A percentile compares a stretch with the other conserved stretches of the same genome.
These are phyloP conservation scores for Vigna radiata DNA, from an alignment of 306 rosid genomes.

Conservation along the genomic window DNA sequence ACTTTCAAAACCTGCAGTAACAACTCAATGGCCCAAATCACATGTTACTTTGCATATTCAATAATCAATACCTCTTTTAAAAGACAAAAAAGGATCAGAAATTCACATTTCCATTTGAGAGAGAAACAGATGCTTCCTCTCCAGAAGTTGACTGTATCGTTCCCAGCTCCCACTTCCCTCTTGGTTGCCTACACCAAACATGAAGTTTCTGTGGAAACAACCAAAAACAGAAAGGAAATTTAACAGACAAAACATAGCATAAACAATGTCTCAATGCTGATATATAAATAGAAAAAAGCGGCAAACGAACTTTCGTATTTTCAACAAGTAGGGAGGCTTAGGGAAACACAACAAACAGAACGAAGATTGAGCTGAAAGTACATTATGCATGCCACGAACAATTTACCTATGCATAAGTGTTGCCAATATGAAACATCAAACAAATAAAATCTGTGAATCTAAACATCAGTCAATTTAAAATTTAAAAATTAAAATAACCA, in stretches of 20 bases:
- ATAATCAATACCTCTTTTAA: slow-evolving; percentile 28
- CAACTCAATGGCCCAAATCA: slow-evolving; percentile 46
- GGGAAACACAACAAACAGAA: slow-evolving; percentile 12
- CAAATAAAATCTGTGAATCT: background rate
- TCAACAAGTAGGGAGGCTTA: slow-evolving; percentile 49
- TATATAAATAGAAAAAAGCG: slow-evolving; percentile 35
- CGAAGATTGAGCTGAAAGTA: slow-evolving; percentile 38
- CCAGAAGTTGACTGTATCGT: slow-evolving; percentile 78
- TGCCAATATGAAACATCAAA: slow-evolving; percentile 33
- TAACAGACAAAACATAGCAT: slow-evolving; percentile 31
- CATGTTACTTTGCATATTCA: slow-evolving; percentile 38
- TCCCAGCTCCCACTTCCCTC: slow-evolving; percentile 82
- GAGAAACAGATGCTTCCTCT: slow-evolving; percentile 71
- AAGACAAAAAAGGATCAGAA: slow-evolving; percentile 35
- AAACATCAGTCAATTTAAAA: slow-evolving; percentile 11
- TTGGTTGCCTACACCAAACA: slow-evolving; percentile 87
- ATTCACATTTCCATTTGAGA: slow-evolving; percentile 75
- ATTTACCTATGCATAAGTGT: slow-evolving; percentile 7
- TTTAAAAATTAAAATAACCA: slow-evolving; percentile 24
- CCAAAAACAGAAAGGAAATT: slow-evolving; percentile 44
- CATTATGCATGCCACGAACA: slow-evolving; percentile 34
- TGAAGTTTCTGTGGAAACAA: slow-evolving; percentile 76
- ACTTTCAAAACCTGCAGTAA: slow-evolving; percentile 69
- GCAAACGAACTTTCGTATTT: slow-evolving; percentile 6
- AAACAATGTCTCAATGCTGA: slow-evolving; percentile 37